Conservation (phyloP, 179 eudicot species). For the Corrigiola litoralis region DNA sequence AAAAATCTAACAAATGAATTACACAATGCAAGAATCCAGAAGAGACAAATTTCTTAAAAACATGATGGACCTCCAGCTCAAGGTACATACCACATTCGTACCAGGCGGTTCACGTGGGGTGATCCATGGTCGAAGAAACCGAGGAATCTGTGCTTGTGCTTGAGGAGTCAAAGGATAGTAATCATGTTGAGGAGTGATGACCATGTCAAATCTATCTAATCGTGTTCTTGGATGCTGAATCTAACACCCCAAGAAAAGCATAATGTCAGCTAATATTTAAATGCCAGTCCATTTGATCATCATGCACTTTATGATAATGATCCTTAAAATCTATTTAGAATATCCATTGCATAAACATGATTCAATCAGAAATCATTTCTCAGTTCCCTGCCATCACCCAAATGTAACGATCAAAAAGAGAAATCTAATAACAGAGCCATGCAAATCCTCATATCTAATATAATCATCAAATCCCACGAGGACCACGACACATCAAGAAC, state of each 20-base stretch:
- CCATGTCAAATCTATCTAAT: slow-evolving; percentile 87
- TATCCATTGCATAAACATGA: neutral
- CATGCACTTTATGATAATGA: neutral
- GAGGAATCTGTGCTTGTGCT: slow-evolving; percentile 73
- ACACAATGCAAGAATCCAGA: neutral
- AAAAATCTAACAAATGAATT: neutral
- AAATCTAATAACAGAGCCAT: neutral
- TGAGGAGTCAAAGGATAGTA: slow-evolving; percentile 74
- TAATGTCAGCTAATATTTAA: neutral
- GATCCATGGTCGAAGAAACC: slow-evolving; percentile 70
- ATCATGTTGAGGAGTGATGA: slow-evolving; percentile 84
- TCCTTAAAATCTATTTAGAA: neutral
- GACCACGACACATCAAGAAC: neutral
- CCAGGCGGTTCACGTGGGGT: slow-evolving; percentile 89
- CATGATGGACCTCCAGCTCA: neutral
- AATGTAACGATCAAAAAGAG: neutral
- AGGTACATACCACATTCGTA: slow-evolving; percentile 62
- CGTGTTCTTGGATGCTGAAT: slow-evolving; percentile 90
- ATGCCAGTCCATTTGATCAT: neutral
- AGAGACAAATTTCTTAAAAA: neutral
- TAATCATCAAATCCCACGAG: neutral
- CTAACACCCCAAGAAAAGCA: slow-evolving; percentile 40
- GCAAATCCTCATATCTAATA: neutral
- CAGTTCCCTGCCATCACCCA: neutral
- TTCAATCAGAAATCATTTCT: neutral